Conservation (phyloP, 768 basidiomycete genomes). For the Lactarius sanguifluus region DNA sequence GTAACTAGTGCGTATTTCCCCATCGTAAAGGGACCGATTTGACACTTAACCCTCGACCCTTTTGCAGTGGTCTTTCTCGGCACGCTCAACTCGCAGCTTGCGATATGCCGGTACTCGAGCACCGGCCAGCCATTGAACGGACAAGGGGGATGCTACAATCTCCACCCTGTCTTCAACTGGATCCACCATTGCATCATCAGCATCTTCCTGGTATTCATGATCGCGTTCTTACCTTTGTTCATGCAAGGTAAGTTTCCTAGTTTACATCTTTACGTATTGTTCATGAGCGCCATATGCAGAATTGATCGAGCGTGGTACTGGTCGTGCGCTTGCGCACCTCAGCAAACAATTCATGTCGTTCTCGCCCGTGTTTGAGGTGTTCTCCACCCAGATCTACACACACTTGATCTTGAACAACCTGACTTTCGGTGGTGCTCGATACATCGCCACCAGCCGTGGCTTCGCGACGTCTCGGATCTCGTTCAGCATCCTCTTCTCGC, state of each 20-base stretch:
- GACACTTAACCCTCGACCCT: neutral
- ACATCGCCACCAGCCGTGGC: constrained; percentile 98
- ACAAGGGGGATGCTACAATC: constrained; percentile 90
- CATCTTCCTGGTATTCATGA: constrained; percentile 98
- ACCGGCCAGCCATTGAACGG: constrained; percentile 68
- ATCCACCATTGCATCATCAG: constrained; percentile 95
- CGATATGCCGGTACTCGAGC: constrained; percentile 76
- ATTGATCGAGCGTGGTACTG: constrained; percentile 92
- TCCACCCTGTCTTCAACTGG: constrained; percentile 92
- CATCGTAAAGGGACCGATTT: constrained; percentile 22
- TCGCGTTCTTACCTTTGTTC: constrained; percentile 92
- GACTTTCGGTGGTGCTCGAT: constrained; percentile 96
- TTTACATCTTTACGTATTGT: neutral
- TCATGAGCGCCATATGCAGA: constrained; percentile 47
- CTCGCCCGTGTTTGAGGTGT: constrained; percentile 96
- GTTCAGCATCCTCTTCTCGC: constrained; percentile 94
- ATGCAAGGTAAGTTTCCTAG: constrained; percentile 67
- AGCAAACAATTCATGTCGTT: constrained; percentile 92
- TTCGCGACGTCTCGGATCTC: constrained; percentile 95
- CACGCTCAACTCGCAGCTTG: constrained; percentile 79
- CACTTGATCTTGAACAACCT: constrained; percentile 97
- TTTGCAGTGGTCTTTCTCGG: constrained; percentile 88
- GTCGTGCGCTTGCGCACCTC: constrained; percentile 86
- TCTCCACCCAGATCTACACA: constrained; percentile 97
- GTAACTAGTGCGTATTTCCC: constrained; percentile 65